Base-by-base conservation (phyloP, 371 early-diverging fungal genomes). In the Rhizopus sp. region DNA sequence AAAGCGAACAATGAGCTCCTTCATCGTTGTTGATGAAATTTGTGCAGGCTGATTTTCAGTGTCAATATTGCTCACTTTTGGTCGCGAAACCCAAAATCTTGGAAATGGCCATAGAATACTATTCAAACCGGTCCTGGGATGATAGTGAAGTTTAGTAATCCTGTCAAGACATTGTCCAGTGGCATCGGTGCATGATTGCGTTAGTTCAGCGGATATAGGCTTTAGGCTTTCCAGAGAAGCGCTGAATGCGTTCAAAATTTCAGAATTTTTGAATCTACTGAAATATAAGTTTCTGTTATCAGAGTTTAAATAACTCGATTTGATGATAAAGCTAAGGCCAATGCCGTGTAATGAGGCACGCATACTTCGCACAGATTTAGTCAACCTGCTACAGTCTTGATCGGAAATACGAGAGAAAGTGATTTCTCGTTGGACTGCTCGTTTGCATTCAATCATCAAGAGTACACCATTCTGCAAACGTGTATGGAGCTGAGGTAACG, bases 51-150 rank as follows among this genome's bases (percentile, higher is more conserved):
- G 31, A 7, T 13, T 16, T 29, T 40, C 31, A 13, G n/a, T 7
- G 2, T 49, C 32, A 1, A 31, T 9, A 1, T 13, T 32, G 1
- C 35, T 23, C 7, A 13, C 13, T 13, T 33, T 42, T 3, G 45
- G 32, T 31, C 34, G 57, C 12, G 46, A 64, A 3, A 58, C 55
- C 59, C 56, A 63, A 4, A 75, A 8, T 8, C 72, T 42, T 2
- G 75, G 75, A 29, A 75, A 75, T 8, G 75, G 75, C 75, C 75
- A 75, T 8, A 75, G 32, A 6, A 72, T 53, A 46, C 68, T 69
- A 38, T 66, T 69, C 12, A 67, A 35, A 3, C 54, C 47, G 1
- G 63, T 63, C 30, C 65, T 45, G 2, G 62, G 55, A 45, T 54
- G 56, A n/a, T 62, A 61, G 31, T 68, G 63, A 30, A 73, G 59